phyloP scores from a whole-genome alignment of 768 basidiomycete species.

The Xerocomus spinulosus region DNA sequence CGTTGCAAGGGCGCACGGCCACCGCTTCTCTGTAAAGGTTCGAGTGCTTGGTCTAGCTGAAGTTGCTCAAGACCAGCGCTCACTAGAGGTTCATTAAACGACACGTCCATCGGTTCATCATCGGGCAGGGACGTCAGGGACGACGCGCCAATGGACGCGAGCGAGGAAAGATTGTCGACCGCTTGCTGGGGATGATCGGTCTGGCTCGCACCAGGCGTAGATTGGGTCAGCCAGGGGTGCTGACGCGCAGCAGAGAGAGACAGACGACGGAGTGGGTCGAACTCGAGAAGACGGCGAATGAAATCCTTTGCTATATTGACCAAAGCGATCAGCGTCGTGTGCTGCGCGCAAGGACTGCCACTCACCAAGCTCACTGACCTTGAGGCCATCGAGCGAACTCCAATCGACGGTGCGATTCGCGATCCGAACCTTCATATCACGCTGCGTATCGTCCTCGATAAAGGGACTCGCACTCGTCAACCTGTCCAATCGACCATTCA shows the following conservation, averaged over 20 bases:
- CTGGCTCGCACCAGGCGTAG: not conserved
- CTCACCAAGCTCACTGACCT: conserved; percentile 48
- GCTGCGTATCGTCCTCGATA: conserved; percentile 62
- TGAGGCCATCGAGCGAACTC: conserved; percentile 37
- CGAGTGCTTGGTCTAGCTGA: conserved; percentile 25
- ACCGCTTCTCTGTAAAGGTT: conserved; percentile 6
- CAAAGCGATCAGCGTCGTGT: not conserved
- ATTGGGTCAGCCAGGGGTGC: conserved; percentile 69
- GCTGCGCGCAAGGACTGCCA: not conserved
- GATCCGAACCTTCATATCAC: conserved; percentile 60
- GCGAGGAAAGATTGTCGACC: conserved; percentile 3
- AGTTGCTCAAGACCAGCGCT: conserved; percentile 32
- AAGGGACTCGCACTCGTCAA: conserved; percentile 77
- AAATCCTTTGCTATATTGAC: conserved; percentile 62
- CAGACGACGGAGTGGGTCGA: conserved; percentile 64
- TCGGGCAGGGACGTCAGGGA: conserved; percentile 22
- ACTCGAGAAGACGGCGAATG: conserved; percentile 57
- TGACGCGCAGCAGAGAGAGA: conserved; percentile 59
- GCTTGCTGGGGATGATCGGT: conserved; percentile 1
- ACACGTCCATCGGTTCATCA: conserved; percentile 16
- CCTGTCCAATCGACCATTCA: conserved; percentile 38
- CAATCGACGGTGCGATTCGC: conserved; percentile 59
- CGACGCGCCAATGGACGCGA: conserved; percentile 13
- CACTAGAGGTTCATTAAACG: conserved; percentile 22
- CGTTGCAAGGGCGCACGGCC: conserved; percentile 37